Base-by-base conservation (phyloP, 2,329 filamentous ascomycete species). In the Rhinocladiella mackenziei region DNA sequence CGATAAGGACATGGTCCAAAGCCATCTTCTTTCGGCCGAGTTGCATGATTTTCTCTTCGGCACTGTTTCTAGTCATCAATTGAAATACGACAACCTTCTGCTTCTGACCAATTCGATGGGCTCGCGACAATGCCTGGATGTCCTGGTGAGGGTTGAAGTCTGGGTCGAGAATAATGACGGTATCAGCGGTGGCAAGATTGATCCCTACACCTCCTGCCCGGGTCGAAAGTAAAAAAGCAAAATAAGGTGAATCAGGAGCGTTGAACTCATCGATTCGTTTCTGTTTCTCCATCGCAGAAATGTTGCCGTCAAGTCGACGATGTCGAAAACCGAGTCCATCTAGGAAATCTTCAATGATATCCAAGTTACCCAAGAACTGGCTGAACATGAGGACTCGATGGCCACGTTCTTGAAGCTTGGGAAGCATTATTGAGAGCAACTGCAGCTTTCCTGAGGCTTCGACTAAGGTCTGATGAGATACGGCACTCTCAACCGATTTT, bases 81-180 rank as follows among this genome's bases (percentile, higher is more conserved):
- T 97, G 91, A 59, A 97, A 95, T 54, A 94, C 94, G 1, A 98
- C 75, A 0, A 98, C 92, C 58, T 94, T 96, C 55, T 92, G 89
- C 65, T 89, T 88, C 65, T 98, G 94, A 0, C 94, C 94, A 52
- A 98, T 97, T 18, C 92, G 84, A 65, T 98, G 92, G 13, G 91
- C 92, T 54, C 94, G 82, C 20, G 91, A 94, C 20, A 98, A 75
- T 0, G 92, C 92, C 64, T 98, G 92, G 29, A 98, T 85, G 59
- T 98, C 94, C 65, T 98, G 92, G 60, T 98, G 92, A 0, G 92
- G 92, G 51, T 98, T 98, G 72, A 94, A 97, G 61, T 98, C 92
- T 0, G 88, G 88, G 58, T 98, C 89, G 55, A 97, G 80, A 54
- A 98, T 96, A 54, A 98, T 96, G 50, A 98, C 94, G 0, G 92